Evolutionary conservation across 345 rosid species (phyloP).

Genomic region (Salix koriyanagi): DNA sequence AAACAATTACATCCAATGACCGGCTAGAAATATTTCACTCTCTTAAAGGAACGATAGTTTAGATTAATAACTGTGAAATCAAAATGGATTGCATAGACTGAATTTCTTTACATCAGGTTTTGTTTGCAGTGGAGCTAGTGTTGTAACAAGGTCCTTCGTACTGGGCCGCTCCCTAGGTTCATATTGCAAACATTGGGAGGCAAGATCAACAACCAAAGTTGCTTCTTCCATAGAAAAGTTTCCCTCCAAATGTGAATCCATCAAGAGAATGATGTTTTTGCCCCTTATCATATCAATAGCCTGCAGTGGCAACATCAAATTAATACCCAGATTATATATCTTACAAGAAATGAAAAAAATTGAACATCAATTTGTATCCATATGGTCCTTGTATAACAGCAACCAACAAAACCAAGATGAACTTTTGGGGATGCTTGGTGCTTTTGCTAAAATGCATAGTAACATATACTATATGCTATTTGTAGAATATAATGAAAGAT

Average conservation of each 20-base stretch:
- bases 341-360: neutral
- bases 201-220: slow-evolving; percentile 70
- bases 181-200: slow-evolving; percentile 76
- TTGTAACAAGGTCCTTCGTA: slow-evolving; percentile 68
- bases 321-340: neutral
- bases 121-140: slow-evolving; percentile 69
- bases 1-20: neutral
- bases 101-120: slow-evolving; percentile 68
- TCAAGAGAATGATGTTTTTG: slow-evolving; percentile 59
- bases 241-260: slow-evolving; percentile 95
- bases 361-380: neutral
- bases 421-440: neutral
- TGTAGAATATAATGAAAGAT: neutral
- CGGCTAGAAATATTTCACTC: neutral
- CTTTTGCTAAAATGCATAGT: neutral
- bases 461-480: neutral
- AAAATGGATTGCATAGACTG: neutral
- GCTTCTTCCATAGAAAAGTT: slow-evolving; percentile 91
- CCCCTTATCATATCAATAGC: slow-evolving; percentile 93
- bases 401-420: neutral
- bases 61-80: neutral
- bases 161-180: slow-evolving; percentile 96
- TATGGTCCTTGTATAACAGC: neutral
- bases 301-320: slow-evolving; percentile 37
- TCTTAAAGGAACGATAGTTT: neutral